Evolutionary conservation across 2,329 filamentous ascomycete species (phyloP).

Genomic region (Coniochaeta sp.): DNA sequence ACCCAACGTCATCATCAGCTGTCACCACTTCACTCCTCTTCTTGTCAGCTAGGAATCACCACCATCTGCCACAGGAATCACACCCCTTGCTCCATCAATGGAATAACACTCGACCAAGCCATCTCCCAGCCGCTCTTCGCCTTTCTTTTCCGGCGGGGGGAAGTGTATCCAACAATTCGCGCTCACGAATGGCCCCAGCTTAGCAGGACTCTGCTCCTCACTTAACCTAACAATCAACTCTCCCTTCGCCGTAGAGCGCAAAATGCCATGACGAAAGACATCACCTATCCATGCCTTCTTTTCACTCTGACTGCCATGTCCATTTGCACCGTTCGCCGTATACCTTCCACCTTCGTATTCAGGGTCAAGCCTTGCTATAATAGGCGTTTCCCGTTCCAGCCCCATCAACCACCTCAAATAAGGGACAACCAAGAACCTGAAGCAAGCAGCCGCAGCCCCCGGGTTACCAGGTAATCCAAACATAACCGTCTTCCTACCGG

Average conservation of each 20-base stretch:
- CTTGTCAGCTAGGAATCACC: background rate
- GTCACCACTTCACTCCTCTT: background rate
- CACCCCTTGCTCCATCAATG: background rate
- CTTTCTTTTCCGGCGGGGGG: too few relatives aligned
- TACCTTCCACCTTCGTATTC: too few relatives aligned
- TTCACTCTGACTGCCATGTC: background rate
- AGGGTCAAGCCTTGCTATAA: conserved; percentile 3
- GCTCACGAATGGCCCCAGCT: conserved; percentile 4
- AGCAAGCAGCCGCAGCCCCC: conserved; percentile 19
- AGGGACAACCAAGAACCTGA: conserved; percentile 20
- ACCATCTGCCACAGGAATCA: background rate
- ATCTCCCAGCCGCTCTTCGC: background rate
- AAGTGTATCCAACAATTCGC: conserved; percentile 10
- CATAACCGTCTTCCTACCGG: conserved; percentile 12
- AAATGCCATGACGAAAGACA: conserved; percentile 1
- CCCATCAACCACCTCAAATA: conserved; percentile 13
- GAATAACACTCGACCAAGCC: background rate
- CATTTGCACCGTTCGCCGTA: background rate
- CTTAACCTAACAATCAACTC: conserved; percentile 4
- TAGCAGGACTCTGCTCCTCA: conserved; percentile 8
- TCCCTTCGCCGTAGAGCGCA: background rate
- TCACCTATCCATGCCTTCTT: background rate
- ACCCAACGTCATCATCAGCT: too few relatives aligned
- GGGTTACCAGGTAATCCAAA: conserved; percentile 22
- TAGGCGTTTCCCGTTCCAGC: conserved; percentile 7